phyloP scores from a whole-genome alignment of 768 basidiomycete genomes.

The Fomitopsis serialis region DNA sequence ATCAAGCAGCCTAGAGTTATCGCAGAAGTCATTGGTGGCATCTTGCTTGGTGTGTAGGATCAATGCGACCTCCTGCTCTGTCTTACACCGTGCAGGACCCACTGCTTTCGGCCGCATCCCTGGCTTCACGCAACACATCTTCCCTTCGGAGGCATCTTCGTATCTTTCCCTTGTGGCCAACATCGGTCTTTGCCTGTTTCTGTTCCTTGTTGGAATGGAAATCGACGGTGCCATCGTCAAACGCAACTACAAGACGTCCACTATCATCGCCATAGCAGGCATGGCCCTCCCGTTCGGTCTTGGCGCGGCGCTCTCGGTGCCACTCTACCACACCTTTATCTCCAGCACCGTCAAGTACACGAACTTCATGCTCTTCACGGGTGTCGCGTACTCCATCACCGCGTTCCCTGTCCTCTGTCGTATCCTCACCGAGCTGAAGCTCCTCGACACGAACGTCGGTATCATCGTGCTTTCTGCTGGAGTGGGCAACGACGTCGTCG shows the following conservation, averaged over 20 bases:
- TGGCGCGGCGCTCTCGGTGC: conserved; percentile 70
- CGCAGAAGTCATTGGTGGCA: conserved; percentile 87
- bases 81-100: conserved; percentile 50
- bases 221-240: conserved; percentile 68
- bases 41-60: conserved; percentile 59
- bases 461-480: conserved; percentile 79
- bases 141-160: conserved; percentile 38
- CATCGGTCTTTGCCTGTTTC: conserved; percentile 70
- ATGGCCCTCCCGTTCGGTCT: conserved; percentile 75
- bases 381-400: conserved; percentile 77
- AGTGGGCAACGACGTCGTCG: conserved; percentile 57
- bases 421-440: conserved; percentile 77
- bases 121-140: conserved; percentile 44
- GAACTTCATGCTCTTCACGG: conserved; percentile 81
- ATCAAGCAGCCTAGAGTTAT: conserved; percentile 92
- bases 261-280: conserved; percentile 59
- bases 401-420: conserved; percentile 82
- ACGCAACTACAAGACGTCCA: conserved; percentile 54
- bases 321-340: conserved; percentile 67
- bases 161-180: conserved; percentile 68
- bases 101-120: conserved; percentile 78
- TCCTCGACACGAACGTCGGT: conserved; percentile 84
- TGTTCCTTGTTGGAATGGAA: conserved; percentile 84
- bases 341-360: conserved; percentile 57
- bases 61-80: conserved; percentile 55